These are phyloP conservation scores for Favolaschia claudopus DNA, from an alignment of 768 basidiomycete species.

Conservation along the genomic window DNA sequence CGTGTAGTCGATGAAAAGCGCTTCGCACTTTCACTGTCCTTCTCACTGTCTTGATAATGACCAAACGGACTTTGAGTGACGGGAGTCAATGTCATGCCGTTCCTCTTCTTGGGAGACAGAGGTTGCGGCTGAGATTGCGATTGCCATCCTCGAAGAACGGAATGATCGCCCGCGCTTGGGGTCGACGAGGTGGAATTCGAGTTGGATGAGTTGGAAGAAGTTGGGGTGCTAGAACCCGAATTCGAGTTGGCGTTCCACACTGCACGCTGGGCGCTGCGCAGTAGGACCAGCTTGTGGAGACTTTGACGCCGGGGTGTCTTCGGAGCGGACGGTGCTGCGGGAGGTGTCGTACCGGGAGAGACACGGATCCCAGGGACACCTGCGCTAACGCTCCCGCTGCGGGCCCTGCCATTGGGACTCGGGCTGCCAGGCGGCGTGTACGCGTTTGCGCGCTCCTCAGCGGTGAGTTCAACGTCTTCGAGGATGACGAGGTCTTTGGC, in stretches of 20 bases:
- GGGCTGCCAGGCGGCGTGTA: slow-evolving; percentile 20
- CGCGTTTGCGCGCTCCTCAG: slow-evolving; percentile 14
- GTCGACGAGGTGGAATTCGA: neutral
- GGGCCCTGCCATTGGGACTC: slow-evolving; percentile 5
- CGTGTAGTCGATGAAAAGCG: no score
- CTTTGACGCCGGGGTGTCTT: slow-evolving; percentile 47
- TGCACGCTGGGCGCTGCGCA: slow-evolving; percentile 72
- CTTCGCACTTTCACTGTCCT: no score
- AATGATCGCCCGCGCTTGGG: slow-evolving; percentile 1
- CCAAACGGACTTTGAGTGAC: no score
- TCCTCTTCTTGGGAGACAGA: no score
- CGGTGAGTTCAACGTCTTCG: slow-evolving; percentile 62
- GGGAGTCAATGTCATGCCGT: no score
- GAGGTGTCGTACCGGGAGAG: slow-evolving; percentile 43
- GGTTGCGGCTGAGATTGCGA: no score
- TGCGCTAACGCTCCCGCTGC: no score
- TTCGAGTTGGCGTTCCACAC: slow-evolving; percentile 53
- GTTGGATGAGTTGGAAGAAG: neutral
- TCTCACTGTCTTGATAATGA: no score
- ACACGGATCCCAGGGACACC: slow-evolving; percentile 21
- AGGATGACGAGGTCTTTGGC: slow-evolving; percentile 76
- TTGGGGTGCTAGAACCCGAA: neutral
- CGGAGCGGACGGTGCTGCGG: slow-evolving; percentile 39
- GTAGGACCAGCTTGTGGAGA: slow-evolving; percentile 73
- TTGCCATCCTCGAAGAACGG: neutral